phyloP scores from a whole-genome alignment of 2,329 filamentous ascomycete genomes.

The Arthroderma uncinatum region DNA sequence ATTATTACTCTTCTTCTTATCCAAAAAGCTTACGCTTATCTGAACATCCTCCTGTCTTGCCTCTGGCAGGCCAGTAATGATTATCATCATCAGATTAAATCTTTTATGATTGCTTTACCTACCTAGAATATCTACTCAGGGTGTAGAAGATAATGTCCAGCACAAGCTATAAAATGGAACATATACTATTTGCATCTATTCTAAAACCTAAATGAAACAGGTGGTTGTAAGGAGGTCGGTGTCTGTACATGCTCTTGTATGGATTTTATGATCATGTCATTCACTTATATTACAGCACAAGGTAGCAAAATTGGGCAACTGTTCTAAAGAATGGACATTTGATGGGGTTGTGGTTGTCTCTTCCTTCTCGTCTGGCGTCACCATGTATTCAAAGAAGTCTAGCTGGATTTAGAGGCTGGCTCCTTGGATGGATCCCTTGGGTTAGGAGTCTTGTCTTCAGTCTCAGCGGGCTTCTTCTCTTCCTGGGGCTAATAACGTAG shows the following conservation, averaged over 20 bases:
- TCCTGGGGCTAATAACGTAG: background rate
- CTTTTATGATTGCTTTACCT: background rate
- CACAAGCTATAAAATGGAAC: background rate
- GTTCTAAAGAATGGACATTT: constrained; percentile 1
- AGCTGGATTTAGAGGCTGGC: background rate
- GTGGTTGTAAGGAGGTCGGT: background rate
- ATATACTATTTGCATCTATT: constrained; percentile 2
- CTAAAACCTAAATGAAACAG: background rate
- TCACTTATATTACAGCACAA: constrained; percentile 4
- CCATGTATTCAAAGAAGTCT: background rate
- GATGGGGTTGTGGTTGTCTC: background rate
- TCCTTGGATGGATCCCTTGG: background rate
- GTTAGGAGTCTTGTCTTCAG: constrained; percentile 1
- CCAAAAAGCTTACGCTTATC: background rate
- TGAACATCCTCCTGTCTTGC: background rate
- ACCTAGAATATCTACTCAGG: background rate
- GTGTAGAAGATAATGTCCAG: background rate
- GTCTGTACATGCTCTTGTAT: constrained; percentile 2
- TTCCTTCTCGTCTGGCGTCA: background rate
- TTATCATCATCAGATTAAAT: background rate
- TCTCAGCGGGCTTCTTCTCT: background rate
- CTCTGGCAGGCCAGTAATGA: background rate
- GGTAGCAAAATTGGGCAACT: background rate
- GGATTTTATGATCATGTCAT: constrained; percentile 3
- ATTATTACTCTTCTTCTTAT: too few relatives aligned